Evolutionary conservation across 106 monocot species (phyloP), one percentile per base, ranked within the genome.

Genomic region (Acorus calamus): DNA sequence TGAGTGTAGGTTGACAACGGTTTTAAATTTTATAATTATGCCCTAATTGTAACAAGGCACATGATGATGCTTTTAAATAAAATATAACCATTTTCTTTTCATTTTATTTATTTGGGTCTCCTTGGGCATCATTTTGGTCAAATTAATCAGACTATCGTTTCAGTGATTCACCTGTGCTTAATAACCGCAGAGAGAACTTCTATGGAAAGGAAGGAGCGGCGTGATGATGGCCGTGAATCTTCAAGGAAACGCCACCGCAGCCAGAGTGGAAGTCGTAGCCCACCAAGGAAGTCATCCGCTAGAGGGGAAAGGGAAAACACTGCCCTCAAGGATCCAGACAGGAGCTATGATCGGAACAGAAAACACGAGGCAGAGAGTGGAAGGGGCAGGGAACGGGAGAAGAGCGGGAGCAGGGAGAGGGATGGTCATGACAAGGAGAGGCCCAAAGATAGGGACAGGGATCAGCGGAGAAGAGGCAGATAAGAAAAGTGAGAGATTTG

Each of bases 161-260:
- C 28, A 28, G 28, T 28, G 28, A 28, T 28, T 28, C 28, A 28
- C 28, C 28, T 28, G 28, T 28, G 28, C 28, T 28, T 28, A 70
- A 52, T 44, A 52, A 53, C 50, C 76, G 61, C 79, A 98, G 96
- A 79, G 61, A 81, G 68, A 60, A 59, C 71, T 52, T 78, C 78
- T 4, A 64, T 50, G 4, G 91, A 85, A 54, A 77, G 78, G 61
- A 87, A 74, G 57, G 84, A 83, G 63, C 83, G 74, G 49, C 65
- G 63, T 46, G 84, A 85, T 47, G 78, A 79, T 65, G 56, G 59
- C 0, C 63, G 57, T 48, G 82, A 88, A 63, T 64, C 68, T 47
- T 79, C 80, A 47, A 85, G 83, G 77, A 98, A 98, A 67, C 84
- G 87, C 11, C 84, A 73, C 42, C 81, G 87, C 7, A 84, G 93